A percentile compares a stretch with the other conserved stretches of the same genome.
Conservation (phyloP, 2,329 filamentous ascomycete genomes). For the Aphanoascus verrucosus region DNA sequence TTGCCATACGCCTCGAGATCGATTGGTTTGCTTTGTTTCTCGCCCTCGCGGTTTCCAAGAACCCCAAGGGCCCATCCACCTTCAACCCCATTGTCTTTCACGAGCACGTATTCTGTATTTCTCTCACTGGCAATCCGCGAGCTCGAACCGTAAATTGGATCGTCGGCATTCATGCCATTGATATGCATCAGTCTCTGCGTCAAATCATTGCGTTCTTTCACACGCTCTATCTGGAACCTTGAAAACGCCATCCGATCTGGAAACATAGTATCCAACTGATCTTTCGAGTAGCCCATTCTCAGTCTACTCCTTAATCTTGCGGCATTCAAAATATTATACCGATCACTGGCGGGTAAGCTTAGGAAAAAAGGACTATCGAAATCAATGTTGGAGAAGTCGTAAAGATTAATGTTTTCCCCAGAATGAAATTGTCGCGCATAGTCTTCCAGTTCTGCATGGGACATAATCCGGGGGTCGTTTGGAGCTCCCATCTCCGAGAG, state of each 20-base stretch:
- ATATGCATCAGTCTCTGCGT: constrained; percentile 92
- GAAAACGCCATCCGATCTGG: constrained; percentile 96
- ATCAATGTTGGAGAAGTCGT: constrained; percentile 98
- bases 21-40: constrained; percentile 75
- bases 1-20: constrained; percentile 63
- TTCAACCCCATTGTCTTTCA: constrained; percentile 89
- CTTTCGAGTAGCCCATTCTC: constrained; percentile 92
- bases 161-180: constrained; percentile 73
- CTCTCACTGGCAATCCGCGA: constrained; percentile 56
- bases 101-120: constrained; percentile 85
- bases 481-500: constrained; percentile 79
- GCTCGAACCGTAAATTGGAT: constrained; percentile 54
- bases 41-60: constrained; percentile 71
- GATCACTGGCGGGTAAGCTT: constrained; percentile 76
- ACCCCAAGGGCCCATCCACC: constrained; percentile 94
- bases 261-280: constrained; percentile 94
- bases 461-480: constrained; percentile 94
- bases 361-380: constrained; percentile 94
- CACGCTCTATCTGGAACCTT: constrained; percentile 88
- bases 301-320: constrained; percentile 77
- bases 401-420: constrained; percentile 77
- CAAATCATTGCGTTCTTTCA: constrained; percentile 82
- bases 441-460: constrained; percentile 80
- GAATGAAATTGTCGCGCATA: constrained; percentile 87
- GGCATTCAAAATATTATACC: constrained; percentile 96